Evolutionary conservation across 345 rosid species (phyloP).

Genomic region (Citrus maxima): DNA sequence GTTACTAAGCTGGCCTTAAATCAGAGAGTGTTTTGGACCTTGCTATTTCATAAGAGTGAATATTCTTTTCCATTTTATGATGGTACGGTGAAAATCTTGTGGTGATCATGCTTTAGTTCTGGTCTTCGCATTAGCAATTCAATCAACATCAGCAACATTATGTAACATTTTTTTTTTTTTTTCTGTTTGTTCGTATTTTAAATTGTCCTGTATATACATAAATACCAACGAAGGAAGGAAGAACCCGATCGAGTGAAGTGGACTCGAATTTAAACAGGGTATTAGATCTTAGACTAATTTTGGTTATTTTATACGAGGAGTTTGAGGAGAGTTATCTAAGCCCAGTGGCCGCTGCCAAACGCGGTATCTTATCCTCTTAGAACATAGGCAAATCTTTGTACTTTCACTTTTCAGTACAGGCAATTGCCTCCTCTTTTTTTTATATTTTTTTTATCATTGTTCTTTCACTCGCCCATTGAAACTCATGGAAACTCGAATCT

Average conservation of each 20-base stretch:
- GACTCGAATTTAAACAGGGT: no score
- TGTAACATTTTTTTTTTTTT: neutral
- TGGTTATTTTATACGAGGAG: neutral
- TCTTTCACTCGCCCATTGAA: no score
- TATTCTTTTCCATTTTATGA: neutral
- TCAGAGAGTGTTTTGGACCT: neutral
- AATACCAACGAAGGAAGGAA: neutral
- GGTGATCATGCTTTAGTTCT: neutral
- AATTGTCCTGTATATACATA: neutral
- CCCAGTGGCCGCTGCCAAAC: no score
- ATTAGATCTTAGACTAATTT: neutral
- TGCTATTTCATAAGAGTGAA: neutral
- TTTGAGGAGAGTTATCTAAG: neutral
- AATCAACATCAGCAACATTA: no score
- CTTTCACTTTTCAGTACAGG: no score
- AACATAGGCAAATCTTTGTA: no score
- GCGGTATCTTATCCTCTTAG: no score
- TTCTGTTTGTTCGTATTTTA: neutral
- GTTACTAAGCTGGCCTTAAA: neutral
- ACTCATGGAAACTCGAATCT: no score
- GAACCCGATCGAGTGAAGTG: no score
- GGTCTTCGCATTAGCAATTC: no score
- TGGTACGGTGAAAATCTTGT: neutral
- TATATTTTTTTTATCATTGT: no score
- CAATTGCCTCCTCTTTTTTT: no score